Evolutionary conservation across 2,329 filamentous ascomycete species (phyloP), one percentile per base, ranked within the genome.

Genomic region (Cladosporium sp.): DNA sequence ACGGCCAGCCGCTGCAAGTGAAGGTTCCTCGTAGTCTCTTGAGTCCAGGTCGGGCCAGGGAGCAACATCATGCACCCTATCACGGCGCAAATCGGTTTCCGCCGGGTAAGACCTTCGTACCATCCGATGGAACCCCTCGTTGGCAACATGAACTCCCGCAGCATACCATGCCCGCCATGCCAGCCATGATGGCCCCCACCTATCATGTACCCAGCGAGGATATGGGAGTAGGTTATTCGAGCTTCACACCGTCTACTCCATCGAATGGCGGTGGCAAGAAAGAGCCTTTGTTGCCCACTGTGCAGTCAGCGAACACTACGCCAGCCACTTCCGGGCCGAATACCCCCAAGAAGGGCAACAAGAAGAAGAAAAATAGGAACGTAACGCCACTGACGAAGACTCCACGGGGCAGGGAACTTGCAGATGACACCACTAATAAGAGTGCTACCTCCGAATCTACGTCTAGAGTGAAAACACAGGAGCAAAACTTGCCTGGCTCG

Each of bases 331-430:
- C 59, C 19, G 52, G 43, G 15, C 25, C 53, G 12, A 54, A 42
- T 15, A 56, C 59, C 9, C 57, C 58, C 2, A 59, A 57, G 47
- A 52, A 52, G 20, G 33, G 15, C 19, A 54, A 49, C 30, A 52
- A 42, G 11, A 30, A 49, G 30, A 50, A 49, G 38, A 53, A 53
- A 40, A 54, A 52, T n/a, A 54, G 49, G 22, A 29, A 19, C 46
- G 16, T 8, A 8, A n/a, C 36, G 13, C 45, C 36, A 4, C 36
- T 20, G 15, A 18, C 25, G 36, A 39, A 20, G 22, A 27, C 22
- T 4, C 22, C 22, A 27, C 4, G 22, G 9, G 22, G 22, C 22
- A 27, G 9, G 9, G 22, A 4, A 27, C 5, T 27, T 9, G 22
- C 22, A 9, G 22, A 5, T 27, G 22, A 27, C 5, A 9, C 22